A percentile compares a stretch with the other conserved stretches of the same genome.
Evolutionary conservation across 2,329 filamentous ascomycete species (phyloP).

Genomic region (Penicillium italicum): DNA sequence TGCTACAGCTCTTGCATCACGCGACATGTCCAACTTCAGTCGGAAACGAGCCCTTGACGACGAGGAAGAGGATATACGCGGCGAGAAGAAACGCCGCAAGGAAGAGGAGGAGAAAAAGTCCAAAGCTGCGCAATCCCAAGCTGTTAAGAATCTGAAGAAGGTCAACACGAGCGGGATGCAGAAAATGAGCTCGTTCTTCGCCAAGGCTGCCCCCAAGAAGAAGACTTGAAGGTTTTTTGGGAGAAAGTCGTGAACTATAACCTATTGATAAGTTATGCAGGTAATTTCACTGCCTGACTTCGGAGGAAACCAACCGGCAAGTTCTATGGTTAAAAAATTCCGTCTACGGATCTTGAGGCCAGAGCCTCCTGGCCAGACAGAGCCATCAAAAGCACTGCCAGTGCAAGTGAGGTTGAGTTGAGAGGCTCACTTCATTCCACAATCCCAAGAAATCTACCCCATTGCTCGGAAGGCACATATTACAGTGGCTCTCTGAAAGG

Average conservation of each 20-base stretch:
- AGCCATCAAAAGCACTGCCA: neutral
- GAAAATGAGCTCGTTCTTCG: constrained; percentile 94
- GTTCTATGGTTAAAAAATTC: neutral
- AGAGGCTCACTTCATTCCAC: neutral
- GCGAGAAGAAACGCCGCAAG: constrained; percentile 77
- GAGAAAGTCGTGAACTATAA: neutral
- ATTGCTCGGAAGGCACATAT: neutral
- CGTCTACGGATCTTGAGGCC: neutral
- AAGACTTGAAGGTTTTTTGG: constrained; percentile 24
- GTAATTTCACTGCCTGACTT: neutral
- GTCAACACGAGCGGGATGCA: constrained; percentile 91
- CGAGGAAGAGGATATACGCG: constrained; percentile 50
- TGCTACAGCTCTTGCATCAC: constrained; percentile 65
- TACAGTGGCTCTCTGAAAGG: neutral
- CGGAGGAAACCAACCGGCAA: neutral
- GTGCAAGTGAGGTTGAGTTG: neutral
- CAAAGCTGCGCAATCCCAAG: constrained; percentile 70
- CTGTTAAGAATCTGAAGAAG: constrained; percentile 78
- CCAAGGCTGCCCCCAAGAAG: constrained; percentile 52
- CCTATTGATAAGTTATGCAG: neutral
- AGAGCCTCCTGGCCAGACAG: neutral
- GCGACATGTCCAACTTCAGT: constrained; percentile 52
- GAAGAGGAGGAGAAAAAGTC: constrained; percentile 87
- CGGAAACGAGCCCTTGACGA: constrained; percentile 42
- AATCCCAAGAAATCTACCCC: neutral